A percentile compares a stretch with the other conserved stretches of the same genome.
These are phyloP conservation scores for Aspergillus sparsus DNA, from an alignment of 495 filamentous ascomycete genomes.

Conservation along the genomic window DNA sequence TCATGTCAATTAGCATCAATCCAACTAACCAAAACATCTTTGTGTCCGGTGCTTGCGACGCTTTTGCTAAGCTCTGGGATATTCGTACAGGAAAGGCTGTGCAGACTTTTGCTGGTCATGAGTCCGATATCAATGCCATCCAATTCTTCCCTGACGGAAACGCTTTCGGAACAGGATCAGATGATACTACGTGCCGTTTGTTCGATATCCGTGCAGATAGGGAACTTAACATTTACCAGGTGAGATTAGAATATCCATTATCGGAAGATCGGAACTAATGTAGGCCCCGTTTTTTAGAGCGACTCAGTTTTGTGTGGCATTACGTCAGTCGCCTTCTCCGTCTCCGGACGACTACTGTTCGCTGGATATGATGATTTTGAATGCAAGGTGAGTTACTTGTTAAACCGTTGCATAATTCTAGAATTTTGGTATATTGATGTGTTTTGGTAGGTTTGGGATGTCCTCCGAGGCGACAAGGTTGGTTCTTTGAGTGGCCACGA, in stretches of 20 bases:
- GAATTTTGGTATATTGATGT: not conserved
- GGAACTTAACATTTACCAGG: conserved; percentile 94
- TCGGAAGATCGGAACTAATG: conserved; percentile 13
- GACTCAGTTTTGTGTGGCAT: conserved; percentile 97
- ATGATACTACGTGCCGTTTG: conserved; percentile 94
- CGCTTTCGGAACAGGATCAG: conserved; percentile 96
- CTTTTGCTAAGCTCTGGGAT: conserved; percentile 98
- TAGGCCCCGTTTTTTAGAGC: conserved; percentile 58
- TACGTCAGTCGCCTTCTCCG: conserved; percentile 96
- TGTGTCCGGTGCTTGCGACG: conserved; percentile 96
- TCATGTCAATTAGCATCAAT: conserved; percentile 99
- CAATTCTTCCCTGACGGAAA: conserved; percentile 99
- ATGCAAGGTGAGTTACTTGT: conserved; percentile 77
- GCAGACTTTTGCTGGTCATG: conserved; percentile 97
- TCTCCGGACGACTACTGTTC: conserved; percentile 92
- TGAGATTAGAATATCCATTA: conserved; percentile 45
- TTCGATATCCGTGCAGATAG: conserved; percentile 97
- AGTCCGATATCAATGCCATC: conserved; percentile 98
- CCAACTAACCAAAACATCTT: conserved; percentile 96
- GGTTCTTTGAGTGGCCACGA: conserved; percentile 95
- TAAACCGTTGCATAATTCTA: not conserved
- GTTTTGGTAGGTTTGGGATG: conserved; percentile 84
- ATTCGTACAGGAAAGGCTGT: conserved; percentile 97
- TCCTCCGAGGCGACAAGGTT: conserved; percentile 93
- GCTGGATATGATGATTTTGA: conserved; percentile 99